A percentile compares a stretch with the other conserved stretches of the same genome.
Conservation (phyloP, 2,329 filamentous ascomycete genomes). For the Phaeoacremonium minimum region DNA sequence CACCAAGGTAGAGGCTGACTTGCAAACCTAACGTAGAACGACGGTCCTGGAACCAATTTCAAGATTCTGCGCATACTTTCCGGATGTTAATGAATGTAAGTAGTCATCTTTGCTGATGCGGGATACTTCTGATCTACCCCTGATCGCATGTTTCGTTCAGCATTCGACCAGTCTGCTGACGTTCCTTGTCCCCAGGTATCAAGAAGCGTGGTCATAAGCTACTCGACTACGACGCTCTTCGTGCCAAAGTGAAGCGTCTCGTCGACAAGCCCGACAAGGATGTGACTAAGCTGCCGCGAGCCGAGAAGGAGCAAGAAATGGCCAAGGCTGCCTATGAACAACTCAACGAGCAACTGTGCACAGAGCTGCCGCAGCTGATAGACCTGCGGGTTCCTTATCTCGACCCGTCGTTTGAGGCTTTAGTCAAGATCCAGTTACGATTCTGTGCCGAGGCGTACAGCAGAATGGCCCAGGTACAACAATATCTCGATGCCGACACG, state of each 20-base stretch:
- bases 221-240: constrained; percentile 94
- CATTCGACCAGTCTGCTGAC: constrained; percentile 11
- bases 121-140: background rate
- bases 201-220: constrained; percentile 99
- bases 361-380: constrained; percentile 90
- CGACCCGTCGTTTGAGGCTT: constrained; percentile 92
- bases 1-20: too few species aligned
- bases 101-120: constrained; percentile 2
- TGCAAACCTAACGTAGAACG: too few species aligned
- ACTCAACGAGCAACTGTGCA: constrained; percentile 92
- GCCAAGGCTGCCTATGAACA: constrained; percentile 91
- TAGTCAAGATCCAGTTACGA: constrained; percentile 96
- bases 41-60: constrained; percentile 95
- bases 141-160: too few species aligned
- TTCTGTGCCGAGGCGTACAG: constrained; percentile 98
- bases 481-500: constrained; percentile 93
- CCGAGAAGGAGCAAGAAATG: constrained; percentile 95
- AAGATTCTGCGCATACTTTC: constrained; percentile 96
- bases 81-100: constrained; percentile 94
- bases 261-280: constrained; percentile 99
- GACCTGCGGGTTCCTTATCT: constrained; percentile 95
- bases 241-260: constrained; percentile 93
- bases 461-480: constrained; percentile 97
- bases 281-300: constrained; percentile 88
- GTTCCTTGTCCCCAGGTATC: constrained; percentile 62